Evolutionary conservation across 257 asterid species (phyloP), one percentile per base, ranked within the genome.

Genomic region (Hygrophila difformis): DNA sequence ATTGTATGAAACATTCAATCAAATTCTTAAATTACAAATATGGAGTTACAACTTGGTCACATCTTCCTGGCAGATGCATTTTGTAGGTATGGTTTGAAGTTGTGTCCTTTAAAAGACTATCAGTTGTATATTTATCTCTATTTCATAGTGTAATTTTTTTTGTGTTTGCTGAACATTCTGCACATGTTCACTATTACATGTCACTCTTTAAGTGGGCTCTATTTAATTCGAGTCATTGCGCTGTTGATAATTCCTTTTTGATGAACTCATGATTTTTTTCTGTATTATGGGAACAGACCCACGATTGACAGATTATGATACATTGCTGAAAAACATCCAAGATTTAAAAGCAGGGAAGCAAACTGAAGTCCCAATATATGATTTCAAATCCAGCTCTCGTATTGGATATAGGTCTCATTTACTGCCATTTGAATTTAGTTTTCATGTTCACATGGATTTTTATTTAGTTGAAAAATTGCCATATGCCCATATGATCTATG

Each of bases 331-430:
- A 62, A 91, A 91, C 62, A 78, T 91, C 59, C 72, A 78, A n/a
- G 99, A 86, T 57, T 72, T 91, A 51, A 86, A 70, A 75, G 79
- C 60, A 8, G 97, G 95, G 50, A 83, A 76, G 57, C 76, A 51
- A 34, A 82, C 57, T 61, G 88, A 78, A 43, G 79, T 86, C 64
- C 99, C 99, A n/a, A 60, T 91, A 64, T 91, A 91, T 60, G 99
- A 91, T 69, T 91, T 86, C 78, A 91, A 91, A 70, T 74, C 94
- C 73, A 91, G 99, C 63, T 77, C 95, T 12, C 95, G 95, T 47
- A 68, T 74, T 11, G 99, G 99, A 65, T 83, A 74, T 82, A 86
- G 99, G 99, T 91, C 28, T 48, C 60, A 19, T 29, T 55, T 18
- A 18, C 60, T 53, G 17, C n/a, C 48, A 48, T 53, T 40, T 64